Conservation (phyloP, 2,329 filamentous ascomycete species). For the Pleomassaria siparia region DNA sequence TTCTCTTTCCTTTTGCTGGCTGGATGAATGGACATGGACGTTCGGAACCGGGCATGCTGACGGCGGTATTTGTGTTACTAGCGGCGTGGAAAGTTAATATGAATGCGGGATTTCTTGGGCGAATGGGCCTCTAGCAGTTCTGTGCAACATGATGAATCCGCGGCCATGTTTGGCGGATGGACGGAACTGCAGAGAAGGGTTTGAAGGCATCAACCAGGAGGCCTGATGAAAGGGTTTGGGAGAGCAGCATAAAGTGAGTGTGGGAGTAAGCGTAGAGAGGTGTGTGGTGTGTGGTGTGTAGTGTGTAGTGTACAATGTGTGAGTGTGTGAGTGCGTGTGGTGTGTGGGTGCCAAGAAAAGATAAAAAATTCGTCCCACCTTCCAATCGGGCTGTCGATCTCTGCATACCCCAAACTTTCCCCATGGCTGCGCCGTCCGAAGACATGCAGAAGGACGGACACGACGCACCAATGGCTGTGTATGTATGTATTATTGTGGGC, state of each 20-base stretch:
- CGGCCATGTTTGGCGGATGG: background rate
- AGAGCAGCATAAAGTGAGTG: background rate
- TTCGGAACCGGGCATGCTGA: background rate
- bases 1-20: background rate
- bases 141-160: background rate
- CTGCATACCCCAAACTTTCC: too few relatives aligned
- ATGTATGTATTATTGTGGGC: too few relatives aligned
- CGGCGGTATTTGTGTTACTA: background rate
- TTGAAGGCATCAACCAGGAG: background rate
- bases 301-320: too few relatives aligned
- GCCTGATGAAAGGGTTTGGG: background rate
- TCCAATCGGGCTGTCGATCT: too few relatives aligned
- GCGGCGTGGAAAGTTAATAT: slow-evolving; percentile 11
- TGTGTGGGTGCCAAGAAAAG: too few relatives aligned
- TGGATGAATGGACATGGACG: background rate
- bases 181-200: background rate
- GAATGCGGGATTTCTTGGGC: slow-evolving; percentile 15
- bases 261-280: background rate
- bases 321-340: too few relatives aligned
- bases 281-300: too few relatives aligned
- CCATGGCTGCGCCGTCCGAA: too few relatives aligned
- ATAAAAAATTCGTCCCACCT: too few relatives aligned
- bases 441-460: too few relatives aligned
- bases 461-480: too few relatives aligned
- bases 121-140: slow-evolving; percentile 7